phyloP scores from a whole-genome alignment of 768 basidiomycete species.

The Paxillus rubicundulus region DNA sequence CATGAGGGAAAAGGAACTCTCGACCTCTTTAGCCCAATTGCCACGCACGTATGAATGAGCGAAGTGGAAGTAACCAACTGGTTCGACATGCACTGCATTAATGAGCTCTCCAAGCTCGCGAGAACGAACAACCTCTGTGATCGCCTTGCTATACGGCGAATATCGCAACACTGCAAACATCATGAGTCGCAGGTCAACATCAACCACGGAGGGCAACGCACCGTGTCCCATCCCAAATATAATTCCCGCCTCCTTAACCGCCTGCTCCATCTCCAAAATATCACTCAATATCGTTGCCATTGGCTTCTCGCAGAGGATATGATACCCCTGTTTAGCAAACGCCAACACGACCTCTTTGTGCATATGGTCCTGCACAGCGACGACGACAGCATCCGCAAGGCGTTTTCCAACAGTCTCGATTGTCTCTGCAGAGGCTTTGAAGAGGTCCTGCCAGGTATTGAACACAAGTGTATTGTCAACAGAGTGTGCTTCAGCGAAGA shows the following conservation, averaged over 20 bases:
- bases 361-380: slow-evolving; percentile 79
- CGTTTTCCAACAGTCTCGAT: slow-evolving; percentile 62
- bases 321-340: slow-evolving; percentile 79
- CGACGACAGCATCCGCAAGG: slow-evolving; percentile 78
- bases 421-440: slow-evolving; percentile 63
- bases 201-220: slow-evolving; percentile 26
- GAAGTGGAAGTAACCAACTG: slow-evolving; percentile 85
- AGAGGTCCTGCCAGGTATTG: slow-evolving; percentile 66
- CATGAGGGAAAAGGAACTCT: slow-evolving; percentile 80
- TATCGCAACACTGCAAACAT: slow-evolving; percentile 69
- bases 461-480: slow-evolving; percentile 73
- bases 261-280: slow-evolving; percentile 72
- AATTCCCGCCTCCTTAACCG: slow-evolving; percentile 62
- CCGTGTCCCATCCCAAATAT: slow-evolving; percentile 91
- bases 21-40: slow-evolving; percentile 68
- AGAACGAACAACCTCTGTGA: slow-evolving; percentile 69
- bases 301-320: slow-evolving; percentile 91
- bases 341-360: slow-evolving; percentile 72
- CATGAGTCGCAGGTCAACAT: not conserved
- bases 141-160: slow-evolving; percentile 74
- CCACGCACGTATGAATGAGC: slow-evolving; percentile 88
- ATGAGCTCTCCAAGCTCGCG: slow-evolving; percentile 72
- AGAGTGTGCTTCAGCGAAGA: slow-evolving; percentile 54
- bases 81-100: slow-evolving; percentile 83
- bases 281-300: slow-evolving; percentile 78